Evolutionary conservation across 1,284 basidiomycete genomes (phyloP).

Genomic region (Cryptococcus sp.): DNA sequence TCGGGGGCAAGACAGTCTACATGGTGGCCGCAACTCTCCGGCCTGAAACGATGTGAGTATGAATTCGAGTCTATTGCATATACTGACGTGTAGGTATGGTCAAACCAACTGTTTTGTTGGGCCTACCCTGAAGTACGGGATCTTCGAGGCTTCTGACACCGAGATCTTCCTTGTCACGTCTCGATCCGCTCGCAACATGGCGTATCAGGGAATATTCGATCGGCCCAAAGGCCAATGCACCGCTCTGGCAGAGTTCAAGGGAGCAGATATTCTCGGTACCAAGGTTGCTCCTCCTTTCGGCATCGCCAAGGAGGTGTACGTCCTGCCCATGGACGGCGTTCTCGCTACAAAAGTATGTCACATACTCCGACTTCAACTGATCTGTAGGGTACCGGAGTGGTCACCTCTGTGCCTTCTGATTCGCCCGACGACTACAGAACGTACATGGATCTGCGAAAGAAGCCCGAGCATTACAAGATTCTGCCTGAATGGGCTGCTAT

Average conservation of each 20-base stretch:
- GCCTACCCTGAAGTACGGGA: conserved; percentile 82
- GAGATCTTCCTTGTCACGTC: conserved; percentile 88
- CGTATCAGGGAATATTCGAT: conserved; percentile 80
- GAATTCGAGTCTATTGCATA: conserved; percentile 19
- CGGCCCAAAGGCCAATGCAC: conserved; percentile 65
- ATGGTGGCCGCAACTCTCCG: conserved; percentile 93
- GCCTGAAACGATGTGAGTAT: conserved; percentile 88
- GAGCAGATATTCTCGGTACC: conserved; percentile 78
- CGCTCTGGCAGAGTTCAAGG: conserved; percentile 71
- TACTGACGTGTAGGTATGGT: conserved; percentile 65
- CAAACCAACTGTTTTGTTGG: conserved; percentile 99
- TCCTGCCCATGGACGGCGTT: conserved; percentile 97
- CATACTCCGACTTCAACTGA: neutral
- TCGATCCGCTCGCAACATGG: conserved; percentile 94
- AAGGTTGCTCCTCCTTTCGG: conserved; percentile 86
- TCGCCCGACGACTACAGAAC: conserved; percentile 97
- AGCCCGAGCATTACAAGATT: conserved; percentile 95
- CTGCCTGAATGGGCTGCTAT: conserved; percentile 82
- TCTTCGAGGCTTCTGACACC: conserved; percentile 76
- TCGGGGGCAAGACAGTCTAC: conserved; percentile 73
- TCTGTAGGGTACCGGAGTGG: conserved; percentile 86
- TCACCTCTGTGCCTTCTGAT: conserved; percentile 96
- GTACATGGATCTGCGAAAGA: conserved; percentile 88
- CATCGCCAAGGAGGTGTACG: conserved; percentile 80
- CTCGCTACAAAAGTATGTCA: conserved; percentile 74